Base-by-base conservation (phyloP, 2,329 filamentous ascomycete genomes). In the Diaporthe velutina region DNA sequence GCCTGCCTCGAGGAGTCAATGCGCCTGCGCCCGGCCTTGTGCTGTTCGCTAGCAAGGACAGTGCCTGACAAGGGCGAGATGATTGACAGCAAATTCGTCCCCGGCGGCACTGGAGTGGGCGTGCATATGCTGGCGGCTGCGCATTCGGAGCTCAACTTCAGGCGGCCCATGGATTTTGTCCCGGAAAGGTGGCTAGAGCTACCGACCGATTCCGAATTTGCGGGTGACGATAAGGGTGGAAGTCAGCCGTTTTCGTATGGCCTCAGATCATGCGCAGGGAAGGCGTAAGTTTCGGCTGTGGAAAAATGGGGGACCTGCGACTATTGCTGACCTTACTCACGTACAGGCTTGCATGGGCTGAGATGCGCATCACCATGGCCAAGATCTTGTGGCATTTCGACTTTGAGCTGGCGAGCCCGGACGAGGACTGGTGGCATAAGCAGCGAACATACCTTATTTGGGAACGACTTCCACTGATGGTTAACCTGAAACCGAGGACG, bases 151-250 rank as follows among this genome's bases (percentile, higher is more conserved):
- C 35, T 76, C 9, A 81, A 84, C 76, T 85, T 83, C 70, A 66
- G 78, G 7, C 76, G 81, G 0, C 80, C 84, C 0, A 57, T 78
- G 19, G 67, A 68, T 1, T 85, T 85, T 71, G 75, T 77, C 2
- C 84, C 84, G 0, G 83, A 85, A 73, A 80, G 84, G 0, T 86
- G 84, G 83, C 66, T 84, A 3, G 80, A 82, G 33, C 70, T 55
- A 28, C 48, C 70, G n/a, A 48, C 45, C 1, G 61, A 28, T 9
- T 70, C 64, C 2, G 66, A 60, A 12, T 74, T 71, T 40, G 45
- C 22, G 2, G 15, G 28, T 12, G 72, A 75, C 33, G 67, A 76
- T 35, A 71, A 45, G 33, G 66, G 30, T 5, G 74, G 40, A 8
- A 68, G 61, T 13, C 73, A 76, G 45, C 73, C 72, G 13, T 67